Percentiles rank a stretch among this genome's conserved stretches.
Conservation (phyloP, 352 stramenopile genomes). For the Globisporangium nunn region DNA sequence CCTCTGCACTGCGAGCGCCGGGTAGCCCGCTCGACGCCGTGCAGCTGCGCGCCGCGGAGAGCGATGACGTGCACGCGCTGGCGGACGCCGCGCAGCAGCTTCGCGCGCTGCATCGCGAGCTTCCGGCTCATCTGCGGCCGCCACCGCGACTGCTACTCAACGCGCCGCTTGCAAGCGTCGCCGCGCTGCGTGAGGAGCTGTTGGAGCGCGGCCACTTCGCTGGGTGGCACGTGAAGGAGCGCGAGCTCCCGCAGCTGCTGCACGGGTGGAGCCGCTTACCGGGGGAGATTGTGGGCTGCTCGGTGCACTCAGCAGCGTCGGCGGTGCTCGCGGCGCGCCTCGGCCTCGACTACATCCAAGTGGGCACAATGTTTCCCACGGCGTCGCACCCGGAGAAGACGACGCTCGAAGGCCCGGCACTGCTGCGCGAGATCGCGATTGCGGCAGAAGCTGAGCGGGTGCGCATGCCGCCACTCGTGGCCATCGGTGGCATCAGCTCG, state of each 20-base stretch:
- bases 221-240: conserved; percentile 25
- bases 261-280: neutral
- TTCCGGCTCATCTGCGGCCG: neutral
- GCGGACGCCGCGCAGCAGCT: neutral
- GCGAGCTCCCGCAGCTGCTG: conserved; percentile 6
- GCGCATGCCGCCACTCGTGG: conserved; percentile 19
- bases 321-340: conserved; percentile 17
- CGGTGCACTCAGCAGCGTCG: conserved; percentile 27
- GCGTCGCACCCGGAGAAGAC: conserved; percentile 41
- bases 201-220: neutral
- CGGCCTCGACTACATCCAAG: conserved; percentile 38
- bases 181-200: neutral
- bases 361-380: conserved; percentile 53
- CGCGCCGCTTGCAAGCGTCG: conserved; percentile 3
- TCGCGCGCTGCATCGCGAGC: neutral
- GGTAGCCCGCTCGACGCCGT: conserved; percentile 18
- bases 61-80: neutral
- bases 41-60: conserved; percentile 16
- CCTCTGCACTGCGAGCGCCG: neutral
- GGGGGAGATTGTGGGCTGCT: conserved; percentile 22
- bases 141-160: conserved; percentile 11
- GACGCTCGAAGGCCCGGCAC: conserved; percentile 27
- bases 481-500: conserved; percentile 34
- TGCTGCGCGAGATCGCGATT: conserved; percentile 21
- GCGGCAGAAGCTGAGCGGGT: neutral